phyloP scores from a whole-genome alignment of 2,329 filamentous ascomycete genomes.

The Cytospora schulzeri region DNA sequence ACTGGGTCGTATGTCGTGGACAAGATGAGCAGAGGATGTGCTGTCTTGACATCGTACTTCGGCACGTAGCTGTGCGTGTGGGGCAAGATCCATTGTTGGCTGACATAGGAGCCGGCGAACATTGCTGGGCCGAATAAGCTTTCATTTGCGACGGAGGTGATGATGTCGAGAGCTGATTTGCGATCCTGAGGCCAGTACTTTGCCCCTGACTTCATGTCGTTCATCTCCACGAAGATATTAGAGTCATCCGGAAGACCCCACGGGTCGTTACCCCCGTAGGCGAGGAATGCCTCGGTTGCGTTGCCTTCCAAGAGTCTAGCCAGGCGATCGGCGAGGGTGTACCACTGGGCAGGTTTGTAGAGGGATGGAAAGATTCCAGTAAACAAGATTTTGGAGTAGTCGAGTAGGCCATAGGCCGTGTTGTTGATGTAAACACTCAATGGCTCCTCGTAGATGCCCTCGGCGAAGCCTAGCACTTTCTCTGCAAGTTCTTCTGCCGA shows the following conservation, averaged over 20 bases:
- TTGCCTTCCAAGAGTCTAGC: conserved; percentile 43
- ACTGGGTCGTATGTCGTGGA: conserved; percentile 61
- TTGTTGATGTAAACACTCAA: conserved; percentile 47
- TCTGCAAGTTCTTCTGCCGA: conserved; percentile 40
- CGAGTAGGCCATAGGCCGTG: conserved; percentile 42
- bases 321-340: conserved; percentile 39
- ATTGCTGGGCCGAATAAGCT: conserved; percentile 36
- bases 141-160: conserved; percentile 38
- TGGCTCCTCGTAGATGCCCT: conserved; percentile 41
- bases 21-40: conserved; percentile 56
- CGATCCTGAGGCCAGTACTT: conserved; percentile 40
- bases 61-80: conserved; percentile 37
- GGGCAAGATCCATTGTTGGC: conserved; percentile 37
- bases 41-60: conserved; percentile 40
- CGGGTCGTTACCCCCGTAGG: conserved; percentile 34
- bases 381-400: conserved; percentile 40
- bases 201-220: conserved; percentile 37
- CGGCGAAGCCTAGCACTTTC: conserved; percentile 38
- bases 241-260: conserved; percentile 34
- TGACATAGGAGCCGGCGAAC: conserved; percentile 34
- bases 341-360: conserved; percentile 43
- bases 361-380: conserved; percentile 43
- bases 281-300: conserved; percentile 41
- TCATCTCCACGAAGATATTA: conserved; percentile 34
- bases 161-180: conserved; percentile 37